Base-by-base conservation (phyloP, 352 stramenopile genomes). In the Phytophthora tentaculata region DNA sequence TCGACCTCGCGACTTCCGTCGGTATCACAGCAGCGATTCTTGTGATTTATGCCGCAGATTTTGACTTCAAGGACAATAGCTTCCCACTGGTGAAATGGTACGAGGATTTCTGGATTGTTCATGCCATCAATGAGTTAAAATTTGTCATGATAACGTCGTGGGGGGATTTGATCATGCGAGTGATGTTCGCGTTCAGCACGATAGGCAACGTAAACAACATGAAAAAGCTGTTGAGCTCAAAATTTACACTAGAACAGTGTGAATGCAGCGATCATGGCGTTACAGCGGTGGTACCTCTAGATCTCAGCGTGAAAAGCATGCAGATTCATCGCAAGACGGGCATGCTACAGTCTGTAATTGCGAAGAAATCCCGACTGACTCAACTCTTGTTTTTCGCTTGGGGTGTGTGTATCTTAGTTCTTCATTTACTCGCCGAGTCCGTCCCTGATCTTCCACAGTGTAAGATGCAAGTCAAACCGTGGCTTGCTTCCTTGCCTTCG, bases 131-230 rank as follows among this genome's bases (percentile, higher is more conserved):
- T 41, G 72, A 80, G 43, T 74, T 71, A 22, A 56, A 78, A 6
- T 44, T 85, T 10, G 26, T 83, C 5, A 24, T 87, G 16, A 67
- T 89, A 2, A 45, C 29, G 3, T 84, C 79, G 5, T 84, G 69
- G 64, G 14, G 45, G 2, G 74, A 87, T 45, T 55, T 82, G 0
- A 51, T 44, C 16, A 73, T 70, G 43, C 67, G 69, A 1, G 29
- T 85, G 2, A 32, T 88, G 1, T 86, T 88, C 19, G 77, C 72
- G 6, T 13, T 79, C 6, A 69, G 74, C 9, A 63, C 83, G 32
- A 24, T 88, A 2, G 23, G 22, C 7, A 73, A 68, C 6, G 58
- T 83, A 47, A 62, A 74, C 26, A 75, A 61, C 9, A 61, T 77
- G 55, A 85, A 85, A 37, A 56, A 51, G 6, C 49, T 84, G 2